Evolutionary conservation across 2,329 filamentous ascomycete species (phyloP).

Genomic region (Huntiella decipiens): DNA sequence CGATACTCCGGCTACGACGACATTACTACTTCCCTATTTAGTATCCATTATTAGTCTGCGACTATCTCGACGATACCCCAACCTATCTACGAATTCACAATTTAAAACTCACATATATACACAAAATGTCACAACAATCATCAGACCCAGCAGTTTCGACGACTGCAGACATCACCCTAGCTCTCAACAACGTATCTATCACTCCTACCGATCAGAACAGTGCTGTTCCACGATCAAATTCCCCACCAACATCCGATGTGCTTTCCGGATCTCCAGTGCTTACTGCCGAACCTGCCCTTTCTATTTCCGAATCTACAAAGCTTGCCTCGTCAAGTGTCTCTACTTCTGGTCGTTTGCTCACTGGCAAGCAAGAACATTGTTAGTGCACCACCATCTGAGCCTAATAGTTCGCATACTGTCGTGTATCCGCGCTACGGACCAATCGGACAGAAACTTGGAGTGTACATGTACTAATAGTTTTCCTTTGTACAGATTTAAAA

Average conservation of each 20-base stretch:
- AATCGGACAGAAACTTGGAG: too few species aligned
- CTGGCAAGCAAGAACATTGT: slow-evolving; percentile 98
- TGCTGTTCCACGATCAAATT: slow-evolving; percentile 4
- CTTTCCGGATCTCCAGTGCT: slow-evolving; percentile 3
- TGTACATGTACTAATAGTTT: not conserved
- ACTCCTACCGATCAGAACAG: not conserved
- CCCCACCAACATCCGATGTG: not conserved
- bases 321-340: slow-evolving; percentile 13
- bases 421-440: not conserved
- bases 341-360: slow-evolving; percentile 34
- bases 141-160: too few species aligned
- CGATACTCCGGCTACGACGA: too few species aligned
- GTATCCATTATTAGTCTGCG: too few species aligned
- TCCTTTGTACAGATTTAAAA: slow-evolving; percentile 54
- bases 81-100: too few species aligned
- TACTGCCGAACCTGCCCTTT: slow-evolving; percentile 4
- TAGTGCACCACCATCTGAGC: slow-evolving; percentile 18
- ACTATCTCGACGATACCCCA: too few species aligned
- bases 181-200: too few species aligned
- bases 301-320: not conserved
- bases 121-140: too few species aligned
- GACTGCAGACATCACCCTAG: too few species aligned
- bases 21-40: too few species aligned
- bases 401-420: not conserved
- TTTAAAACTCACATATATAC: too few species aligned